Evolutionary conservation across 345 rosid species (phyloP).

Genomic region (Eucalyptus pauciflora): DNA sequence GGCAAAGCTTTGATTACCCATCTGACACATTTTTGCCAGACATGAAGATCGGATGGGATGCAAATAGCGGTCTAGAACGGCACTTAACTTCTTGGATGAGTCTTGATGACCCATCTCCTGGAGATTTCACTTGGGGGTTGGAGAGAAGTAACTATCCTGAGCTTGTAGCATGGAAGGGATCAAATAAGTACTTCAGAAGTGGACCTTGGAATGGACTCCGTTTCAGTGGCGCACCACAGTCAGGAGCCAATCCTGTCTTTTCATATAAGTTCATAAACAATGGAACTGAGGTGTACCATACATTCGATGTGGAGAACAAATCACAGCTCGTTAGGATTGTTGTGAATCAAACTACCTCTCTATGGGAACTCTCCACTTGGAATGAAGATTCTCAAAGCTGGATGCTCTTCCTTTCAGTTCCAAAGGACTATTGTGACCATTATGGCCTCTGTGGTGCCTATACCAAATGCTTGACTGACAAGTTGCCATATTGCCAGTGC

Average conservation of each 20-base stretch:
- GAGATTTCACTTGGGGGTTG: slow-evolving; percentile 7
- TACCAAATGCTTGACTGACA: background rate
- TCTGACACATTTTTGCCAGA: slow-evolving; percentile 24
- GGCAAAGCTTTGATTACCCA: slow-evolving; percentile 47
- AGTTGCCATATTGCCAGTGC: slow-evolving; percentile 13
- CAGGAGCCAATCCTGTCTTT: background rate
- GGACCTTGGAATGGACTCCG: slow-evolving; percentile 33
- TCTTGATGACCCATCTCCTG: slow-evolving; percentile 19
- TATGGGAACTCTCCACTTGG: slow-evolving; percentile 1
- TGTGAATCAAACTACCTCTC: background rate
- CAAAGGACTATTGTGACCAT: slow-evolving; percentile 11
- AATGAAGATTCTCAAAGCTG: background rate
- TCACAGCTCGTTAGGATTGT: background rate
- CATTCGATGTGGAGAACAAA: background rate
- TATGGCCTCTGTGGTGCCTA: slow-evolving; percentile 16
- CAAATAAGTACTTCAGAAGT: background rate
- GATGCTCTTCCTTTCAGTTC: background rate
- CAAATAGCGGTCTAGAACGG: background rate
- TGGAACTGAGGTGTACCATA: slow-evolving; percentile 6
- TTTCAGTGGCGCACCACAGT: slow-evolving; percentile 17
- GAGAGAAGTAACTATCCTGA: slow-evolving; percentile 12
- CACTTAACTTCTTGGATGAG: slow-evolving; percentile 20
- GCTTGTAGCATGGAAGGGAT: background rate
- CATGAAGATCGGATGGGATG: slow-evolving; percentile 35
- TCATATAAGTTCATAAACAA: slow-evolving; percentile 1